Evolutionary conservation across 306 rosid species (phyloP).

Genomic region (Spatholobus suberectus): DNA sequence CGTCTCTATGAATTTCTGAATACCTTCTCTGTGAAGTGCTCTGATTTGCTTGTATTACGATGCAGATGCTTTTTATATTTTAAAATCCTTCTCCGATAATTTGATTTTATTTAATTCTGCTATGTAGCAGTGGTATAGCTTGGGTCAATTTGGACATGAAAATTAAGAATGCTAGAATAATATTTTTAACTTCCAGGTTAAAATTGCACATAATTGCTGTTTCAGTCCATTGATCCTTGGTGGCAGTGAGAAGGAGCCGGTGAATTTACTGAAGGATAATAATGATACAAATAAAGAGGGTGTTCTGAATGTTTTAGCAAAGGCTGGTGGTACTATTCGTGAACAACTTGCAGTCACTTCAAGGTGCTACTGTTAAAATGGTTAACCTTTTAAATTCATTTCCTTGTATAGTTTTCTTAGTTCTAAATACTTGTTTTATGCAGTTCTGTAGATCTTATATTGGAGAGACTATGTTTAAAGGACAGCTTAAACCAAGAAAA

Average conservation of each 20-base stretch:
- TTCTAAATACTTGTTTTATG: constrained; percentile 39
- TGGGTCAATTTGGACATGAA: constrained; percentile 25
- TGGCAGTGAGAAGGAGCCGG: constrained; percentile 81
- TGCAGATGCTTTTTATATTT: constrained; percentile 23
- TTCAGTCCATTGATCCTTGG: constrained; percentile 81
- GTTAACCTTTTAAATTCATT: constrained; percentile 31
- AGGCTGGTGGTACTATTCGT: constrained; percentile 93
- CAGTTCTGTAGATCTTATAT: constrained; percentile 92
- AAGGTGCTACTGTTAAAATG: constrained; percentile 60
- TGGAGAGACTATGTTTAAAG: constrained; percentile 90
- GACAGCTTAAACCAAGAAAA: too few species aligned
- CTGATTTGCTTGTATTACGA: constrained; percentile 61
- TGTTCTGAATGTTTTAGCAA: constrained; percentile 75
- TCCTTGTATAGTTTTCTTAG: constrained; percentile 39
- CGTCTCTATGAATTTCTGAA: constrained; percentile 80
- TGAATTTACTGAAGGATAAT: constrained; percentile 81
- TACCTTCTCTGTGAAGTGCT: constrained; percentile 79
- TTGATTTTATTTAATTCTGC: constrained; percentile 14
- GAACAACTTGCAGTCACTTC: constrained; percentile 81
- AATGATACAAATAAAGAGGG: constrained; percentile 88
- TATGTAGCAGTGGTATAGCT: constrained; percentile 14
- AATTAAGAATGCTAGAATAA: constrained; percentile 18
- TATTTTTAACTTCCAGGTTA: constrained; percentile 16
- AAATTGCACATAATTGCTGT: constrained; percentile 84
- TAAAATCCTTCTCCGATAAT: not conserved